Conservation (phyloP, 129 eudicot genomes). For the Centrapalus pauciflorus region DNA sequence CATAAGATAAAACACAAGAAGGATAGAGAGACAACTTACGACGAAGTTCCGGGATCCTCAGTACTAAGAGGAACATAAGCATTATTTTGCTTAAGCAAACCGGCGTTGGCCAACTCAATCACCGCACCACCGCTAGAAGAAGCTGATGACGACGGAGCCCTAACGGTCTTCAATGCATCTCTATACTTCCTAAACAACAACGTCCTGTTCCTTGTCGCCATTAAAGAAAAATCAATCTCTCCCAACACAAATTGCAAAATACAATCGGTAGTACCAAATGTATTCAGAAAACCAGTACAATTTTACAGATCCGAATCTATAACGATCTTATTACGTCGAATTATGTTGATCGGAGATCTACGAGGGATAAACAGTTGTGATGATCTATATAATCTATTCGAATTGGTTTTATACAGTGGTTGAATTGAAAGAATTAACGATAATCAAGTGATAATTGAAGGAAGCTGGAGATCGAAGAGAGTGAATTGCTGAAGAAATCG, state of each 20-base stretch:
- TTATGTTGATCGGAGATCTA: slow-evolving; percentile 22
- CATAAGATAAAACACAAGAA: background rate
- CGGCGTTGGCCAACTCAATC: slow-evolving; percentile 58
- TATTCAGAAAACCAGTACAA: slow-evolving; percentile 13
- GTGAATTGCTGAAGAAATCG: slow-evolving; percentile 25
- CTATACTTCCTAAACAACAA: slow-evolving; percentile 56
- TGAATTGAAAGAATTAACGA: background rate
- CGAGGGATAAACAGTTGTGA: slow-evolving; percentile 10
- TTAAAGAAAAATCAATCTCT: slow-evolving; percentile 21
- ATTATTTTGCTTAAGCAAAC: slow-evolving; percentile 35
- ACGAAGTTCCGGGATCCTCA: slow-evolving; percentile 76
- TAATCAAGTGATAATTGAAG: background rate
- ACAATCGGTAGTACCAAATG: background rate
- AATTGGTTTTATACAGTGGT: background rate
- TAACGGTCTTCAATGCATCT: slow-evolving; percentile 70
- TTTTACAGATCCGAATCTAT: slow-evolving; percentile 23
- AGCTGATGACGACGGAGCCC: slow-evolving; percentile 42
- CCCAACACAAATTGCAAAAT: background rate
- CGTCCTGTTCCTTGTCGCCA: slow-evolving; percentile 86
- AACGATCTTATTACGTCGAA: slow-evolving; percentile 8
- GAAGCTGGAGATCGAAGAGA: slow-evolving; percentile 25
- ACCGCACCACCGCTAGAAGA: slow-evolving; percentile 47
- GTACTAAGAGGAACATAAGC: slow-evolving; percentile 79
- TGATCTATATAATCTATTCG: background rate
- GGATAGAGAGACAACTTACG: slow-evolving; percentile 28